Base-by-base conservation (phyloP, 2,329 filamentous ascomycete genomes). In the Botrytis squamosa region DNA sequence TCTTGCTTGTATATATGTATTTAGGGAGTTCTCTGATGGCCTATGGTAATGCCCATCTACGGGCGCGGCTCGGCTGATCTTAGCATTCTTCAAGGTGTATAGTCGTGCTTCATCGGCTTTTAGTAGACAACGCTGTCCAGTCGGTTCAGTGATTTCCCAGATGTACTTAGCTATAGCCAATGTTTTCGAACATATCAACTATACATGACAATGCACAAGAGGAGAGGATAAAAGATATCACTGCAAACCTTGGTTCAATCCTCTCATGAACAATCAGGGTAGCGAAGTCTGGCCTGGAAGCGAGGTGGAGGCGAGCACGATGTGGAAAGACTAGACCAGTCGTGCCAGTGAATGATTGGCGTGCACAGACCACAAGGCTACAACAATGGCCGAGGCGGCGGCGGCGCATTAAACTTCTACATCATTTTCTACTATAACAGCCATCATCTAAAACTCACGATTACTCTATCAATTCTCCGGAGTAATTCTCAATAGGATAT, bases 311-410 rank as follows among this genome's bases (percentile, higher is more conserved):
- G 2, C 36, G 36, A 40, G 38, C 25, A 22, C 59, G 59, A 33
- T 1, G 36, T 44, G 62, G 42, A 22, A 49, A 66, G 63, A 22
- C 42, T 18, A 33, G 36, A 55, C 46, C 7, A 18, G 14, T 42
- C 3, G 42, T 42, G 14, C 36, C 40, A 55, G 25, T 20, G 25
- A 12, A 57, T 55, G 5, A 68, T 42, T 42, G 9, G 10, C 18
- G 66, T 42, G 66, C 66, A 68, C 36, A 42, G 36, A 57, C 49
- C 49, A 68, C 14, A 42, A 68, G 66, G 66, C 66, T 68, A 55
- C 4, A 33, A 29, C 10, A 38, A 67, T 38, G 29, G 64, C 22
- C 64, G 29, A 66, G 64, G 65, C 65, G 46, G 64, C 64, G 64
- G 42, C 65, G 36, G 52, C 65, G 36, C 46, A 67, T 66, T 66